These are phyloP conservation scores for Pisolithus marmoratus DNA, from an alignment of 768 basidiomycete genomes.

Conservation along the genomic window DNA sequence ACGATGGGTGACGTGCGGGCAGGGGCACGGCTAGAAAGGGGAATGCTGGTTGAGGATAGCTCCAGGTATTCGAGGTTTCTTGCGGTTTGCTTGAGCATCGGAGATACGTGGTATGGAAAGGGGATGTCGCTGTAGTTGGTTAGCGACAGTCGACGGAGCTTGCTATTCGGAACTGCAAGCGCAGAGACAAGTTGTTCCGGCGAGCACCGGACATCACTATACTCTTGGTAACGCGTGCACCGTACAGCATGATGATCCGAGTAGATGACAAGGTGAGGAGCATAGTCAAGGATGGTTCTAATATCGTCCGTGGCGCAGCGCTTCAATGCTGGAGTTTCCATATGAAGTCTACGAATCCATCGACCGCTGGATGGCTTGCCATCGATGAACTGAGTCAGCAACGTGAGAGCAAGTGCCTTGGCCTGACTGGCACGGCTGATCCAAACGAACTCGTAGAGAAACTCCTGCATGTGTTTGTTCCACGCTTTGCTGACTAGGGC, in stretches of 20 bases:
- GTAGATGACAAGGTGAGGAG: slow-evolving; percentile 53
- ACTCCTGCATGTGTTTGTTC: slow-evolving; percentile 47
- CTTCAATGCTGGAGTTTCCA: slow-evolving; percentile 60
- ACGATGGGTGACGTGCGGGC: slow-evolving; percentile 20
- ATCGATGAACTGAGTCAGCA: slow-evolving; percentile 38
- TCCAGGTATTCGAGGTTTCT: slow-evolving; percentile 62
- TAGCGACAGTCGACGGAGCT: slow-evolving; percentile 57
- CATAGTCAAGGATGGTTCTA: slow-evolving; percentile 61
- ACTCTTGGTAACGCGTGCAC: slow-evolving; percentile 43
- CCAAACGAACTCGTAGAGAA: slow-evolving; percentile 68
- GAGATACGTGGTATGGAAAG: slow-evolving; percentile 49
- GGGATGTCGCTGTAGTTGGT: slow-evolving; percentile 67
- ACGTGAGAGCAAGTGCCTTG: slow-evolving; percentile 37
- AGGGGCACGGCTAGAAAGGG: slow-evolving; percentile 28
- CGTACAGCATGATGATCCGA: slow-evolving; percentile 62
- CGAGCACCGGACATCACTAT: slow-evolving; percentile 40
- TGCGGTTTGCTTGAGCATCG: slow-evolving; percentile 46
- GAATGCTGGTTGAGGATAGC: slow-evolving; percentile 52
- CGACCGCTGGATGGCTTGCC: slow-evolving; percentile 35
- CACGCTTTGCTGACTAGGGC: slow-evolving; percentile 53
- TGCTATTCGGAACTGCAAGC: slow-evolving; percentile 35
- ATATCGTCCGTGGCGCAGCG: slow-evolving; percentile 63
- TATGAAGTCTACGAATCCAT: slow-evolving; percentile 59
- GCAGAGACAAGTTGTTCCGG: slow-evolving; percentile 54
- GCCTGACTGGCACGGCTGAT: slow-evolving; percentile 51